phyloP scores from a whole-genome alignment of 2,329 filamentous ascomycete species.

The Aspergillus sp. region DNA sequence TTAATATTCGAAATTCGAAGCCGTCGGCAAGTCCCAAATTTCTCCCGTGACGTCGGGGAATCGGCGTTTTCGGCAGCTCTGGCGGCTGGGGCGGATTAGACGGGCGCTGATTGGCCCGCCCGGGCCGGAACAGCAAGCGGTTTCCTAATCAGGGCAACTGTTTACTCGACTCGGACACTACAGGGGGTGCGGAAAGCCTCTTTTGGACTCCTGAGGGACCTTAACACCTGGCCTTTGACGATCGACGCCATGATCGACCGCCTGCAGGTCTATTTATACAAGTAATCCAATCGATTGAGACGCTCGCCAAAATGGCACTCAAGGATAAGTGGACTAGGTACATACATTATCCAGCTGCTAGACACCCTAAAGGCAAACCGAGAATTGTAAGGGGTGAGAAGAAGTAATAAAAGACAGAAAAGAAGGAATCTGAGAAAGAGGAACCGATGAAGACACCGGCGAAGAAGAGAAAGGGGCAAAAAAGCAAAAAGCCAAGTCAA shows the following conservation, averaged over 20 bases:
- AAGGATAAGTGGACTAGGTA: slow-evolving; percentile 20
- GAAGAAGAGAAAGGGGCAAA: too few relatives aligned
- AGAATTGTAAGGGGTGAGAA: slow-evolving; percentile 11
- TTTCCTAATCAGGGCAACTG: slow-evolving; percentile 12
- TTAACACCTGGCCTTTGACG: too few relatives aligned
- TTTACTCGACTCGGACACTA: slow-evolving; percentile 4
- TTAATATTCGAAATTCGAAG: too few relatives aligned
- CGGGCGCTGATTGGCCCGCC: slow-evolving; percentile 19
- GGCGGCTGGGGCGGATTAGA: slow-evolving; percentile 1
- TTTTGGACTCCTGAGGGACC: too few relatives aligned
- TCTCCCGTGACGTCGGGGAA: slow-evolving; percentile 23
- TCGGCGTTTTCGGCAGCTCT: slow-evolving; percentile 24
- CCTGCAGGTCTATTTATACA: too few relatives aligned
- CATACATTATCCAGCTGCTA: slow-evolving; percentile 35
- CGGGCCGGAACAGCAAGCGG: slow-evolving; percentile 13
- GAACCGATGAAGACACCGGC: too few relatives aligned
- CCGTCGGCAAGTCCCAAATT: slow-evolving; percentile 9
- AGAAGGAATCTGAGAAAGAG: too few relatives aligned
- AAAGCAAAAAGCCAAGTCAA: background rate
- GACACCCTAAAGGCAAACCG: slow-evolving; percentile 22
- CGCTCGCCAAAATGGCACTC: too few relatives aligned
- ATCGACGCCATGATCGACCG: too few relatives aligned
- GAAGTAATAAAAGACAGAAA: slow-evolving; percentile 5
- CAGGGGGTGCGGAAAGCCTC: too few relatives aligned
- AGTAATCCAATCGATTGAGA: background rate